Conservation (phyloP, 2,329 filamentous ascomycete genomes). For the Thelonectria discophora region DNA sequence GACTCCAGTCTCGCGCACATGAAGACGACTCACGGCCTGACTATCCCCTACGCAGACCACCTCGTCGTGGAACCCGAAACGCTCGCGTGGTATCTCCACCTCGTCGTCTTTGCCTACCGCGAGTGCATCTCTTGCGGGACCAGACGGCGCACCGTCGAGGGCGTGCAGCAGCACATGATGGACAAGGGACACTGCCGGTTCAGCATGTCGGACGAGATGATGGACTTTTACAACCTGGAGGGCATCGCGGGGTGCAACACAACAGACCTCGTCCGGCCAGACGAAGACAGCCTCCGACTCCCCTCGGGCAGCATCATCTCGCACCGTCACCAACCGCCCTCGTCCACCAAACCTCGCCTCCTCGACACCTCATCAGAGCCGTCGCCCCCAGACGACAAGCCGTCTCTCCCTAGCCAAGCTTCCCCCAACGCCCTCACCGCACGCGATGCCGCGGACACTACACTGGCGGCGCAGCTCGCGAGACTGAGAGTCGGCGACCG, state of each 20-base stretch:
- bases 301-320: constrained; percentile 18
- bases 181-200: constrained; percentile 60
- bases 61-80: constrained; percentile 57
- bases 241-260: constrained; percentile 19
- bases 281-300: constrained; percentile 7
- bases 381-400: background rate
- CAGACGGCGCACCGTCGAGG: constrained; percentile 53
- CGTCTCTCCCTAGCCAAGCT: background rate
- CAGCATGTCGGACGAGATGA: constrained; percentile 51
- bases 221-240: constrained; percentile 51
- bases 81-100: constrained; percentile 57
- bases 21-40: constrained; percentile 57
- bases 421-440: constrained; percentile 8
- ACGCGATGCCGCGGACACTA: constrained; percentile 14
- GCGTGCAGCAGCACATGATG: constrained; percentile 61
- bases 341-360: background rate
- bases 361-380: background rate
- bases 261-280: background rate
- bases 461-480: constrained; percentile 25
- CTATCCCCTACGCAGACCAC: constrained; percentile 50
- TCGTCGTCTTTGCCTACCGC: constrained; percentile 58
- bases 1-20: constrained; percentile 57
- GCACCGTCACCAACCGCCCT: background rate
- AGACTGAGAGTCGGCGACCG: constrained; percentile 28
- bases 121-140: constrained; percentile 62